A percentile compares a stretch with the other conserved stretches of the same genome.
These are phyloP conservation scores for Xylariaceae sp. DNA, from an alignment of 2,329 filamentous ascomycete genomes.

Conservation along the genomic window DNA sequence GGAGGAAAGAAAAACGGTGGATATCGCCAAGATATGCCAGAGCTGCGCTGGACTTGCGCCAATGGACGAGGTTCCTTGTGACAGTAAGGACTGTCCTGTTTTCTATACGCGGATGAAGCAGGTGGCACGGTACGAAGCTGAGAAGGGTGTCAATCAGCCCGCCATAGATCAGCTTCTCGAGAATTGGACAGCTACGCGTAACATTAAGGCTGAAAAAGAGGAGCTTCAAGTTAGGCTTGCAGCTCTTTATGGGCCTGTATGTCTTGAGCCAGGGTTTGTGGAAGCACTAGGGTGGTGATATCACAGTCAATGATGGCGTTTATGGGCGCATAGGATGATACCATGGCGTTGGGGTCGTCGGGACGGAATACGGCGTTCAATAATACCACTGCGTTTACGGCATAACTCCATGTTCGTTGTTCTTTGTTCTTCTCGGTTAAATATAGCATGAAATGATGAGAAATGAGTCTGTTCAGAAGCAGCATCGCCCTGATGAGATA, in stretches of 20 bases:
- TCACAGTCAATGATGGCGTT: not conserved
- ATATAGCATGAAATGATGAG: too few relatives aligned
- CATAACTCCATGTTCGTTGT: too few relatives aligned
- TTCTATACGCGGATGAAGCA: constrained; percentile 76
- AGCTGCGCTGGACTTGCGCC: constrained; percentile 71
- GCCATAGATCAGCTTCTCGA: constrained; percentile 34
- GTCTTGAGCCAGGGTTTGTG: too few relatives aligned
- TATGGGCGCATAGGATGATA: not conserved
- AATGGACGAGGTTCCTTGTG: constrained; percentile 74
- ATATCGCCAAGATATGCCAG: constrained; percentile 68
- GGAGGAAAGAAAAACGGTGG: constrained; percentile 58
- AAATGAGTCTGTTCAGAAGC: too few relatives aligned
- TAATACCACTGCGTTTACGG: too few relatives aligned
- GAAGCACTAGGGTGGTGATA: too few relatives aligned
- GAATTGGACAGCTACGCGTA: not conserved
- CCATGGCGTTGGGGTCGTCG: not conserved
- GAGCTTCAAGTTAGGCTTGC: too few relatives aligned
- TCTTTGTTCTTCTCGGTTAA: too few relatives aligned
- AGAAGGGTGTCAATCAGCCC: constrained; percentile 36
- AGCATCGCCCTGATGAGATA: too few relatives aligned
- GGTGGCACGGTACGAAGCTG: constrained; percentile 40
- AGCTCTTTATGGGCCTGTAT: too few relatives aligned
- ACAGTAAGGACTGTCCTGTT: constrained; percentile 87
- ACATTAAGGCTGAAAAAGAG: too few relatives aligned
- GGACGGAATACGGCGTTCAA: too few relatives aligned